Evolutionary conservation across 768 basidiomycete species (phyloP), one percentile per base, ranked within the genome.

Genomic region (Exsudoporus frostii): DNA sequence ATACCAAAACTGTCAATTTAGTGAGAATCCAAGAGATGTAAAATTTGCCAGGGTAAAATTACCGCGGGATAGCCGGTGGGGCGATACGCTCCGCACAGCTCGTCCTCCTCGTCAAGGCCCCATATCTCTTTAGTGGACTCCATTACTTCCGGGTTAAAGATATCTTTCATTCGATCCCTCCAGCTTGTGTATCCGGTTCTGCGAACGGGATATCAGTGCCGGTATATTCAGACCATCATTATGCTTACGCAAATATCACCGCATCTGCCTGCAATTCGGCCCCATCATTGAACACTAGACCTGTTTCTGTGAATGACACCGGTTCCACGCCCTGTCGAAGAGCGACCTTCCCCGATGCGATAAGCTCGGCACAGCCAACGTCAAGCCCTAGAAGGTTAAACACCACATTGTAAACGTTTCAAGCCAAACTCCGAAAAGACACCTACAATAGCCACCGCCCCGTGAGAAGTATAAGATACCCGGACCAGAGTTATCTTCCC

Each of bases 121-220:
- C 50, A 50, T 34, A 50, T 50, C 17, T 50, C 50, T 15, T 50
- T 50, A 25, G 50, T 52, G 17, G 45, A 52, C 37, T 52, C 30
- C 15, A 48, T 7, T 19, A 52, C 45, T 17, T 33, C 38, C 17
- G 17, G 11, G 3, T 39, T 30, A n/a, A 52, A 52, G 1, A 52
- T 40, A 17, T 52, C 51, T 33, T 48, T 52, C 37, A 48, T 39
- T 19, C 20, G 37, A 13, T 52, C 45, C 29, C 6, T 48, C 51
- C 51, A 48, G 38, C 51, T 52, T 20, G 51, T 40, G 38, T 52
- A 52, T 15, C 51, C 51, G 14, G 51, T 52, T 40, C 51, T 52
- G 6, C 30, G 15, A 33, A 8, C 24, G 25, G 7, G n/a, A 33
- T 36, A 29, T 45, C n/a, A 50, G 13, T 15, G 24, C 24, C 20